Evolutionary conservation across 2,329 filamentous ascomycete genomes (phyloP).

Genomic region (Atkinsonella texensis): DNA sequence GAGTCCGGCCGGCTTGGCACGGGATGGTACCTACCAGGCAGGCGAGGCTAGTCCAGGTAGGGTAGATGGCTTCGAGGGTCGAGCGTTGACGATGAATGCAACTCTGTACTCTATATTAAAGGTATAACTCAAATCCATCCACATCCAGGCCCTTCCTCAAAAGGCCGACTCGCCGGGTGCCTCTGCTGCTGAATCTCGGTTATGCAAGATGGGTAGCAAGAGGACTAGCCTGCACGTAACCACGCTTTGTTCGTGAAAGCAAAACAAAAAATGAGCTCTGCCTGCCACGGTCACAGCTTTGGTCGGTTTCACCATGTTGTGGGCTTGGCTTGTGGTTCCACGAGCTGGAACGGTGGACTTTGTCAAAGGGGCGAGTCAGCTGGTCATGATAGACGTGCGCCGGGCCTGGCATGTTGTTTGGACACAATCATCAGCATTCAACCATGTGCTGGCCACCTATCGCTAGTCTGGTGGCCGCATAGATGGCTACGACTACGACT

Average conservation of each 20-base stretch:
- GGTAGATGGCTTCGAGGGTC: too few species aligned
- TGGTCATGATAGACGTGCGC: constrained; percentile 1
- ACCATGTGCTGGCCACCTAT: background rate
- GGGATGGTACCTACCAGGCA: too few species aligned
- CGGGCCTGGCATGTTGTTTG: background rate
- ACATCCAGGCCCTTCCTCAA: background rate
- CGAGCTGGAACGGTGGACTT: background rate
- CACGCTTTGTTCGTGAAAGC: background rate
- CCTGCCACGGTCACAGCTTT: background rate
- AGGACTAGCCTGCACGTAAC: background rate
- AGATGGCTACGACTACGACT: background rate
- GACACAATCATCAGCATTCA: constrained; percentile 2
- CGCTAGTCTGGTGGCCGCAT: background rate
- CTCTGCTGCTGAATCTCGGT: background rate
- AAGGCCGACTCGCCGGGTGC: background rate
- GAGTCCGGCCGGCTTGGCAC: too few species aligned
- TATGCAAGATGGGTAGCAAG: constrained; percentile 1
- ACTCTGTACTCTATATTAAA: too few species aligned
- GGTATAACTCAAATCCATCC: too few species aligned
- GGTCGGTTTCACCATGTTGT: background rate
- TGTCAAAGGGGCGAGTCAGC: background rate
- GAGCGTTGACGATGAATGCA: too few species aligned
- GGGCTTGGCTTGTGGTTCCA: constrained; percentile 4
- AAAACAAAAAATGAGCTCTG: too few species aligned
- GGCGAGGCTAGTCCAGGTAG: too few species aligned